A percentile compares a stretch with the other conserved stretches of the same genome.
Evolutionary conservation across 2,329 filamentous ascomycete species (phyloP).

Genomic region (Fusarium graminum): DNA sequence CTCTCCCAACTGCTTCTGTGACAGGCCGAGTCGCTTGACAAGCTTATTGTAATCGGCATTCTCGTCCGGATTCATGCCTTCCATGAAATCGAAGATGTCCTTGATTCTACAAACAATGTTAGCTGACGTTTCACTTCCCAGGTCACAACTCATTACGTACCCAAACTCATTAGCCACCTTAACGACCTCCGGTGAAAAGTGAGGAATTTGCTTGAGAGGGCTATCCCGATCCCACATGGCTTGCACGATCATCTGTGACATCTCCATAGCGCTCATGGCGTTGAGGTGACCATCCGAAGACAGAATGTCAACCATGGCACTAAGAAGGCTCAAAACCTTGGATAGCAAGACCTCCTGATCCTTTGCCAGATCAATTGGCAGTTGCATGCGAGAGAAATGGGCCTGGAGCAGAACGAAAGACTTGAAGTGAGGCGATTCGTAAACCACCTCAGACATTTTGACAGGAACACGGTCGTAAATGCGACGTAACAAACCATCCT

Average conservation of each 20-base stretch:
- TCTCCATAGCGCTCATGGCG: constrained; percentile 98
- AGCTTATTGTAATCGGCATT: constrained; percentile 84
- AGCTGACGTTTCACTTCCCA: constrained; percentile 43
- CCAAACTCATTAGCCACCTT: constrained; percentile 83
- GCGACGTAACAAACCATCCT: constrained; percentile 86
- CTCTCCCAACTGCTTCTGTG: constrained; percentile 84
- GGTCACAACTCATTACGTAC: constrained; percentile 60
- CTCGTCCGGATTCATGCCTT: constrained; percentile 96
- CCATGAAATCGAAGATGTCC: constrained; percentile 98
- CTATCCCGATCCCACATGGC: constrained; percentile 99
- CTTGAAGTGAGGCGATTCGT: constrained; percentile 98
- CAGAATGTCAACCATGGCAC: constrained; percentile 92
- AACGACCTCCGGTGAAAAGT: constrained; percentile 87
- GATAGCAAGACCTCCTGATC: constrained; percentile 91
- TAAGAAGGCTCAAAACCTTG: constrained; percentile 88
- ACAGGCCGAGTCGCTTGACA: constrained; percentile 81
- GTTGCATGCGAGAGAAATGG: constrained; percentile 96
- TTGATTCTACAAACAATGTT: constrained; percentile 73
- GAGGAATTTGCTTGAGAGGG: constrained; percentile 96
- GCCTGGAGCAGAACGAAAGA: constrained; percentile 97
- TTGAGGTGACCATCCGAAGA: constrained; percentile 97
- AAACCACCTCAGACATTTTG: constrained; percentile 89
- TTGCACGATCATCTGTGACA: constrained; percentile 99
- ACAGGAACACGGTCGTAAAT: constrained; percentile 96
- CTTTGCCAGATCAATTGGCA: constrained; percentile 94